phyloP scores from a whole-genome alignment of 192 early-diverging fungal genomes.

The Phlyctochytrium arcticum region DNA sequence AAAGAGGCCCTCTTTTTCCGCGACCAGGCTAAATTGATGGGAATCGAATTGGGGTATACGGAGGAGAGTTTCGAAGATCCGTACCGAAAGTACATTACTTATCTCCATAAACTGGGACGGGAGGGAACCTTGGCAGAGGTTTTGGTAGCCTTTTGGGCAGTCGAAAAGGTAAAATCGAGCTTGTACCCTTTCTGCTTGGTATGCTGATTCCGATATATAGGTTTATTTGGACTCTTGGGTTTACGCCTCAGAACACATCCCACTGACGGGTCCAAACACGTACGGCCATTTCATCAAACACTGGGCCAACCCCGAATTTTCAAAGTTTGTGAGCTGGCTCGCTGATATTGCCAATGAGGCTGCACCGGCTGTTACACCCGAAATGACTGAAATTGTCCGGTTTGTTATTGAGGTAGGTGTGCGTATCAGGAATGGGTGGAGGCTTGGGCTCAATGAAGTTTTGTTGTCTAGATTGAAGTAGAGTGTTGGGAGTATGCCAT shows the following conservation, averaged over 20 bases:
- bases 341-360: slow-evolving; percentile 18
- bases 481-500: neutral
- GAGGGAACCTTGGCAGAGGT: slow-evolving; percentile 8
- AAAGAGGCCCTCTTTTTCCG: slow-evolving; percentile 22
- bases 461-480: neutral
- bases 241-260: slow-evolving; percentile 11
- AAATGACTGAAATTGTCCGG: slow-evolving; percentile 8
- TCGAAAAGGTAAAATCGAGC: slow-evolving; percentile 1
- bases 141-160: slow-evolving; percentile 18
- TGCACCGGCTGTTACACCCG: neutral
- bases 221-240: slow-evolving; percentile 28
- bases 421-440: neutral
- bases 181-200: neutral
- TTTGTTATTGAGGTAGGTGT: slow-evolving; percentile 13
- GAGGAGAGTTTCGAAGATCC: neutral
- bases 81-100: slow-evolving; percentile 6
- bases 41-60: slow-evolving; percentile 11
- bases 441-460: neutral
- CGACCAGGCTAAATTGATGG: neutral
- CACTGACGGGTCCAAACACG: slow-evolving; percentile 16
- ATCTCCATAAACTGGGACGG: neutral
- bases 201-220: neutral
- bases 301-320: slow-evolving; percentile 28
- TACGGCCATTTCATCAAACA: slow-evolving; percentile 17
- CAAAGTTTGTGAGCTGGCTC: slow-evolving; percentile 22